A percentile compares a stretch with the other conserved stretches of the same genome.
These are phyloP conservation scores for Celoporthe dispersa DNA, from an alignment of 2,329 filamentous ascomycete species.

Conservation along the genomic window DNA sequence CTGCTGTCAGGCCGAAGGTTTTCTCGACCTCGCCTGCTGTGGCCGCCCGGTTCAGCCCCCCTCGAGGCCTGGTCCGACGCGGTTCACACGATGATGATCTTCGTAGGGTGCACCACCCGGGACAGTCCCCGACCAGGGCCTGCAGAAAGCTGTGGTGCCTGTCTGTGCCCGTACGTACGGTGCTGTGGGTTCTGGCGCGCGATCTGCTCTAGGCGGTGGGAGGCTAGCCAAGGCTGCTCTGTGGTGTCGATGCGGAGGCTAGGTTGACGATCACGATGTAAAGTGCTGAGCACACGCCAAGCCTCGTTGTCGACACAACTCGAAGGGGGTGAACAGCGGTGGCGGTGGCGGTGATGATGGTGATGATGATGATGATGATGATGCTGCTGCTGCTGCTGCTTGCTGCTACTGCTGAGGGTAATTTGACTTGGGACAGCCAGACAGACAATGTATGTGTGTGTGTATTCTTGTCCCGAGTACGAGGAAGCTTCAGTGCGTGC, in stretches of 20 bases:
- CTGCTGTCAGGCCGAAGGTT: not conserved
- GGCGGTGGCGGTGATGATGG: not conserved
- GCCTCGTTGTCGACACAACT: not conserved
- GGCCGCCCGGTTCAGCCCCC: not conserved
- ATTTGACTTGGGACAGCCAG: too few species aligned
- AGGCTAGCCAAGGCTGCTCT: not conserved
- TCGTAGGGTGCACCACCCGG: not conserved
- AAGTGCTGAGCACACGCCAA: not conserved
- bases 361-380: too few species aligned
- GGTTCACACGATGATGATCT: not conserved
- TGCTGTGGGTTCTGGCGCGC: not conserved
- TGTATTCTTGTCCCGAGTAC: too few species aligned
- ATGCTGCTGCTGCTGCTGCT: too few species aligned
- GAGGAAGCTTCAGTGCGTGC: too few species aligned
- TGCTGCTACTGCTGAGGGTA: too few species aligned
- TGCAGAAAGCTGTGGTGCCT: not conserved
- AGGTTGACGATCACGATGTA: constrained; percentile 1
- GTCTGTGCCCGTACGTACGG: not conserved
- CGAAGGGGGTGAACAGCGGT: not conserved
- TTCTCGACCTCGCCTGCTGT: not conserved
- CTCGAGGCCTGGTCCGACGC: not conserved
- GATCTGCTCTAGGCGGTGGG: not conserved
- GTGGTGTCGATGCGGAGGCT: not conserved
- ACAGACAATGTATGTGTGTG: too few species aligned
- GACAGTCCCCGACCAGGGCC: too few species aligned